Evolutionary conservation across 1,284 basidiomycete genomes (phyloP), one percentile per base, ranked within the genome.

Genomic region (Malassezia caprae): DNA sequence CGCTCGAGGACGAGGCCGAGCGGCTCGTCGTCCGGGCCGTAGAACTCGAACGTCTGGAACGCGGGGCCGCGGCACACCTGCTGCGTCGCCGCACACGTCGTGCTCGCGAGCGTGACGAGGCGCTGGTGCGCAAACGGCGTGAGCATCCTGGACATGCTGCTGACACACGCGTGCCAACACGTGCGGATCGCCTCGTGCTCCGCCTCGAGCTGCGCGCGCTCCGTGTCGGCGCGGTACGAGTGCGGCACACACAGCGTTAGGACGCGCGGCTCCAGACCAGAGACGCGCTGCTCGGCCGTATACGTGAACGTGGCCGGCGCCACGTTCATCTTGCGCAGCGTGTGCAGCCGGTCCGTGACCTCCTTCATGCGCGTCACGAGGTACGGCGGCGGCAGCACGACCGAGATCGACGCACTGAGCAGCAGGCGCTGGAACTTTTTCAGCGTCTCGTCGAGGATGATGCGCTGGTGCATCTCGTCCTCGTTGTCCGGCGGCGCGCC

Each of bases 121-220:
- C 84, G 83, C 72, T 96, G 93, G 70, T 93, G 96, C 72, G 90
- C 87, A 73, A 91, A 89, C 27, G 93, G 87, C 39, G 87, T 64
- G 26, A 68, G 59, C 17, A 74, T 89, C 86, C 76, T 87, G 84
- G 63, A 53, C 39, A 61, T 60, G 23, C 59, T 39, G 28, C 57
- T 57, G 28, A 66, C 59, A 23, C 64, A 64, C 5, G 48, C 49
- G 23, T 63, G 55, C 62, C 65, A 64, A 17, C 61, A 58, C 31
- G 59, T 58, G 37, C 63, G 53, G 15, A 59, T 51, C 1, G 48
- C 53, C 0, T 53, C 53, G 30, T 65, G 65, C 30, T 58, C 54
- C 28, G 56, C 53, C 23, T 66, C 56, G 6, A 63, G 60, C 44
- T 63, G 52, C 17, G 47, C 52, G 19, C 57, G 60, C 28, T 66